These are phyloP conservation scores for Hibiscus syriacus DNA, from an alignment of 345 rosid species.

Conservation along the genomic window DNA sequence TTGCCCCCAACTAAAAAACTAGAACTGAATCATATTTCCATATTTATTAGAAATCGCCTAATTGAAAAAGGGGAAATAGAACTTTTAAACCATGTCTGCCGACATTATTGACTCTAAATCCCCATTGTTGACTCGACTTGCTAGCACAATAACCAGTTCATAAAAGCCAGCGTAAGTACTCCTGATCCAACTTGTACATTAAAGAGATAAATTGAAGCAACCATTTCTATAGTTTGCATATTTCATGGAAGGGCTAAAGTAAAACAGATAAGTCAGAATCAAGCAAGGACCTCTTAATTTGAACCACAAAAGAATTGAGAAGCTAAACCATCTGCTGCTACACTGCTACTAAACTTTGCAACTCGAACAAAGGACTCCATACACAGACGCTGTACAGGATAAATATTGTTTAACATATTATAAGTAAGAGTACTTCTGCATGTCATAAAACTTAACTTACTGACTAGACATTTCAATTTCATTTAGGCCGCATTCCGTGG, in stretches of 20 bases:
- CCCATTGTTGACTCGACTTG: neutral
- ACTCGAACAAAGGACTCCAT: neutral
- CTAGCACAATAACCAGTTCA: neutral
- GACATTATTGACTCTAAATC: neutral
- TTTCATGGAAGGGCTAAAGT: neutral
- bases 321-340: neutral
- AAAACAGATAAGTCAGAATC: neutral
- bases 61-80: neutral
- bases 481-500: slow-evolving; percentile 14
- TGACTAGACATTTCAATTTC: neutral
- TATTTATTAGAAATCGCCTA: too few relatives aligned
- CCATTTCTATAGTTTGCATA: neutral
- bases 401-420: slow-evolving; percentile 6
- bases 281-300: neutral
- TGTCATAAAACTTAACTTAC: neutral
- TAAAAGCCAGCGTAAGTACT: neutral
- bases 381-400: neutral
- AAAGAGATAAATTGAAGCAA: neutral
- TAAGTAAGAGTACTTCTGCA: neutral
- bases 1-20: too few relatives aligned
- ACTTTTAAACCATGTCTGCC: neutral
- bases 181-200: slow-evolving; percentile 5
- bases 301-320: neutral
- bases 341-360: neutral
- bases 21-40: too few relatives aligned